phyloP scores from a whole-genome alignment of 1,284 basidiomycete genomes.

The Sphaerobolus stellatus region DNA sequence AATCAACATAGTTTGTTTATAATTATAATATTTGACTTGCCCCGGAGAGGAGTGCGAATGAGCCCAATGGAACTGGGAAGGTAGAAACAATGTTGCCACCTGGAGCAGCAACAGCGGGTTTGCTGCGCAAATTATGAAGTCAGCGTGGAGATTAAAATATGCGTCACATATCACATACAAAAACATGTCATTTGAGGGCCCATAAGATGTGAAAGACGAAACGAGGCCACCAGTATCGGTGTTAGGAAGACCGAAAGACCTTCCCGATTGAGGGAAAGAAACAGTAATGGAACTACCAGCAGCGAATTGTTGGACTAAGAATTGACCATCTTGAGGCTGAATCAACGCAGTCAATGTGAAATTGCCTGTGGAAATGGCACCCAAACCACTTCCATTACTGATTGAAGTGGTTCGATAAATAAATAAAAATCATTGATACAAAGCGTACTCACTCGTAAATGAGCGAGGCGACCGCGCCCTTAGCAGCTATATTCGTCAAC shows the following conservation, averaged over 20 bases:
- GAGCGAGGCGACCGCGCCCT: slow-evolving; percentile 48
- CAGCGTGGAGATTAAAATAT: not conserved
- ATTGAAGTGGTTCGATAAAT: slow-evolving; percentile 1
- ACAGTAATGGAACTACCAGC: slow-evolving; percentile 41
- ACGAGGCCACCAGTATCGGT: slow-evolving; percentile 55
- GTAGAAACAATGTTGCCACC: slow-evolving; percentile 64
- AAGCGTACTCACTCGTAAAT: slow-evolving; percentile 50
- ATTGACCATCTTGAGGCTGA: slow-evolving; percentile 31
- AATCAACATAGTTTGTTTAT: not conserved
- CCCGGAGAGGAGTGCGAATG: slow-evolving; percentile 45
- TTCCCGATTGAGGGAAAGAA: slow-evolving; percentile 50
- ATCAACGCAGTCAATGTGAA: slow-evolving; percentile 43
- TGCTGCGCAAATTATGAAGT: slow-evolving; percentile 42
- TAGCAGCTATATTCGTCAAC: slow-evolving; percentile 47
- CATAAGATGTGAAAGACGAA: slow-evolving; percentile 55
- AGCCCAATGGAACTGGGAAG: slow-evolving; percentile 44
- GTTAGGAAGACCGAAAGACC: slow-evolving; percentile 32
- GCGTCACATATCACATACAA: slow-evolving; percentile 22
- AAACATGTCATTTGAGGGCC: slow-evolving; percentile 52
- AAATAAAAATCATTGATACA: not conserved
- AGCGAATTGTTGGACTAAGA: slow-evolving; percentile 41
- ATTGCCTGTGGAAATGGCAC: slow-evolving; percentile 39
- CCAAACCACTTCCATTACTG: slow-evolving; percentile 48
- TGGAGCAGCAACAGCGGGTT: slow-evolving; percentile 58
- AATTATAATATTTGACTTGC: slow-evolving; percentile 17